Evolutionary conservation across 228 moss, liverwort and hornwort species (phyloP), one percentile per base, ranked within the genome.

Genomic region (Sphagnum fallax): DNA sequence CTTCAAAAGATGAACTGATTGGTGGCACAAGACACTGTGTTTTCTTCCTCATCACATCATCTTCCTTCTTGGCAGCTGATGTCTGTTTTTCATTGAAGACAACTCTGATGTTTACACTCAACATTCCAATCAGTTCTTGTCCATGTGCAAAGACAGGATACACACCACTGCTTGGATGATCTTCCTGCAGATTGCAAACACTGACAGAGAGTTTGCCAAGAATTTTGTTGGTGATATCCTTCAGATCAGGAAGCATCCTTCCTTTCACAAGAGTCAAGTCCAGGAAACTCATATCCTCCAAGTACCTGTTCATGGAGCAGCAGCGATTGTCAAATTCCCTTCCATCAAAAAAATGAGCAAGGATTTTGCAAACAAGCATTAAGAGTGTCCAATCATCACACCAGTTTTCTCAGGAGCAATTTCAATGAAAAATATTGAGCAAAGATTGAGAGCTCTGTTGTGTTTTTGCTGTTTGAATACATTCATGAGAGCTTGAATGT

Each of bases 61-160:
- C 48, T 67, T 10, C 55, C 15, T 53, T 49, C 16, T 15, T 55
- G 57, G 68, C 18, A 53, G 52, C 6, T 55, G 52, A 32, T 32
- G 32, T 32, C 32, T 32, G 55, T 16, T 63, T 63, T 12, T 50
- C n/a, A 9, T 51, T 8, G 68, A 74, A 83, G 47, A 49, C 69
- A 67, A 83, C 10, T 55, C 69, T 67, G 51, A 79, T 79, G 55
- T 48, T 51, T 2, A 83, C 51, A 16, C 67, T 77, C 11, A 79
- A 65, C 55, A 79, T 79, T 8, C 74, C 83, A 14, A 83, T 77
- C 61, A 83, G 70, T 2, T 32, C 72, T 71, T 79, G 74, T 6
- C 83, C 83, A 71, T 79, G 69, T 50, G 74, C 77, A 64, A 83
- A 79, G 69, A 83, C 76, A 52, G 79, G 79, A 75, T 77, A 79